A percentile compares a stretch with the other conserved stretches of the same genome.
Conservation (phyloP, 495 filamentous ascomycete genomes). For the Elasticomyces elasticus region DNA sequence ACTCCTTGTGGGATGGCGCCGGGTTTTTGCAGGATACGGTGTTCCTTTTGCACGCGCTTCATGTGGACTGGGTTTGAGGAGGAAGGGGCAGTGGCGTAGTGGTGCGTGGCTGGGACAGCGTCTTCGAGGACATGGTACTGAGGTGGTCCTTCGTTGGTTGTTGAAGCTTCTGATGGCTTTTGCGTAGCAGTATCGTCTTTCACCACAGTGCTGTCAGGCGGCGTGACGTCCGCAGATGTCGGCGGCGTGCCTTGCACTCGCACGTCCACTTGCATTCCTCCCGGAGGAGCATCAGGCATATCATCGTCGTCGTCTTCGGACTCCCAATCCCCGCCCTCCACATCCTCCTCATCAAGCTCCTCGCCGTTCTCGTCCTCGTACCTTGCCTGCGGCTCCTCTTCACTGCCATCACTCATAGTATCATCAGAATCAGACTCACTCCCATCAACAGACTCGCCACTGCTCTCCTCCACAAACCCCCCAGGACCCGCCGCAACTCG, state of each 20-base stretch:
- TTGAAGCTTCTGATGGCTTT: background rate
- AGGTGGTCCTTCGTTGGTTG: conserved; percentile 1
- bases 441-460: no score
- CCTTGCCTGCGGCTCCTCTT: conserved; percentile 10
- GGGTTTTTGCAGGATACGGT: conserved; percentile 41
- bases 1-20: conserved; percentile 45
- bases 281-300: conserved; percentile 11
- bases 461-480: no score
- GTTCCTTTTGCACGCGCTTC: conserved; percentile 46
- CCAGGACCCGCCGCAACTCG: no score
- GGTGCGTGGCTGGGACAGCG: conserved; percentile 39
- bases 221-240: conserved; percentile 8
- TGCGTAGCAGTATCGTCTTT: background rate
- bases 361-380: conserved; percentile 26
- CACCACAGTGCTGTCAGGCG: background rate
- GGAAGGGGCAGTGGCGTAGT: conserved; percentile 28
- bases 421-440: no score
- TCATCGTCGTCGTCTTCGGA: conserved; percentile 29
- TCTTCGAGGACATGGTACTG: conserved; percentile 39
- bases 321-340: conserved; percentile 27
- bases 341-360: conserved; percentile 18
- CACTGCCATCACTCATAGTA: conserved; percentile 27
- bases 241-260: conserved; percentile 5
- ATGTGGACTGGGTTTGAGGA: conserved; percentile 24
- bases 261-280: no score